Evolutionary conservation across 2,329 filamentous ascomycete genomes (phyloP), one percentile per base, ranked within the genome.

Genomic region (Macrophomina pseudophaseolina): DNA sequence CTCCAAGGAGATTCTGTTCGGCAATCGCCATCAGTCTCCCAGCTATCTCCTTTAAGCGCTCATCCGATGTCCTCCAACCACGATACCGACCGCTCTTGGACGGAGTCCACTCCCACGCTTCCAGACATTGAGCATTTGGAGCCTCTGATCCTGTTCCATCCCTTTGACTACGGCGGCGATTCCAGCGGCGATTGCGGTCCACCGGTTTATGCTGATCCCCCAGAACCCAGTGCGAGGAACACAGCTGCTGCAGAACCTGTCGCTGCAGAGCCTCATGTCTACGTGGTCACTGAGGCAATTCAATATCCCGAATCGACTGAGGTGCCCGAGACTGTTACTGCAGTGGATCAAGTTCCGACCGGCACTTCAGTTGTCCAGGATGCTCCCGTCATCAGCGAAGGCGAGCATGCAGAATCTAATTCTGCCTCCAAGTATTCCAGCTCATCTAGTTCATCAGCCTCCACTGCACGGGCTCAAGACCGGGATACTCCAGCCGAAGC

Each of bases 281-380:
- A 33, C 12, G 52, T 48, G 8, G 63, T 65, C 2, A 6, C 63
- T 7, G 52, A 65, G 11, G 63, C 63, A 23, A 52, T 65, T 32
- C 4, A n/a, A 4, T 3, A 35, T 12, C 63, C 63, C 4, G 32
- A 8, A 2, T 65, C 63, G 14, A 65, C 63, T 4, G 23, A 49
- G 11, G 63, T 65, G 6, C 63, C 63, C 4, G 30, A 49, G 14
- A 51, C 42, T 8, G 11, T 65, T n/a, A 30, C 38, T 2, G 40
- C 56, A 6, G 40, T 65, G 14, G 49, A 65, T 4, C 38, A 56
- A 14, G 51, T 23, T 12, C 30, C 40, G 2, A 11, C 11, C 28
- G 38, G 32, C 30, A 11, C 3, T 8, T 3, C 4, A 1, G 5
- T 16, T 33, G 28, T n/a, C 7, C 40, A 38, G 28, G 49, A 48